Conservation (phyloP, 345 rosid species). For the Melaleuca quinquenervia region DNA sequence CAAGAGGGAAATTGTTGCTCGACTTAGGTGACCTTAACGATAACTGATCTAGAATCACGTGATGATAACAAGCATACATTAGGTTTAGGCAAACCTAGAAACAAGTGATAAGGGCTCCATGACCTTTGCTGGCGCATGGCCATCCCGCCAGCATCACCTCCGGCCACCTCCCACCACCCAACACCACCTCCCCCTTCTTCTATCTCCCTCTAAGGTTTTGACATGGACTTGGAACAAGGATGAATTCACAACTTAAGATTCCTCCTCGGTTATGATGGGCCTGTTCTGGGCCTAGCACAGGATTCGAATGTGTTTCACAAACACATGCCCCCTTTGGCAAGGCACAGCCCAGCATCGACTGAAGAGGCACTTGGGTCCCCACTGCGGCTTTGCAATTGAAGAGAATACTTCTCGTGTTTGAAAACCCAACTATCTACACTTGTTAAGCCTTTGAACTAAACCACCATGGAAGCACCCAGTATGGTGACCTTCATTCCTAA, state of each 20-base stretch:
- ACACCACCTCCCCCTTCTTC: not conserved
- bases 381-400: not conserved
- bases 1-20: not conserved
- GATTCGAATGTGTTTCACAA: not conserved
- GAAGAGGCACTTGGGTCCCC: not conserved
- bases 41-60: accelerated
- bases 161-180: not conserved
- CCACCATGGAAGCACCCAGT: not conserved
- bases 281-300: not conserved
- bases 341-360: not conserved
- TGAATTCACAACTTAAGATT: not conserved
- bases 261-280: not conserved
- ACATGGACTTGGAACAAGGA: not conserved
- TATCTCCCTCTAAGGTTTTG: not conserved
- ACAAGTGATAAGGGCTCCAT: not conserved
- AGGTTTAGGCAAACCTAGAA: not conserved
- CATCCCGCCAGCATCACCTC: not conserved
- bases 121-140: not conserved
- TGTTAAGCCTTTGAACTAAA: not conserved
- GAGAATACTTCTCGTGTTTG: not conserved
- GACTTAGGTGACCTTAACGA: accelerated
- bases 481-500: not conserved
- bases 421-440: not conserved
- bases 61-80: accelerated
- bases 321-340: not conserved